Evolutionary conservation across 495 filamentous ascomycete genomes (phyloP), one percentile per base, ranked within the genome.

Genomic region (Chlorociboria aeruginascens): DNA sequence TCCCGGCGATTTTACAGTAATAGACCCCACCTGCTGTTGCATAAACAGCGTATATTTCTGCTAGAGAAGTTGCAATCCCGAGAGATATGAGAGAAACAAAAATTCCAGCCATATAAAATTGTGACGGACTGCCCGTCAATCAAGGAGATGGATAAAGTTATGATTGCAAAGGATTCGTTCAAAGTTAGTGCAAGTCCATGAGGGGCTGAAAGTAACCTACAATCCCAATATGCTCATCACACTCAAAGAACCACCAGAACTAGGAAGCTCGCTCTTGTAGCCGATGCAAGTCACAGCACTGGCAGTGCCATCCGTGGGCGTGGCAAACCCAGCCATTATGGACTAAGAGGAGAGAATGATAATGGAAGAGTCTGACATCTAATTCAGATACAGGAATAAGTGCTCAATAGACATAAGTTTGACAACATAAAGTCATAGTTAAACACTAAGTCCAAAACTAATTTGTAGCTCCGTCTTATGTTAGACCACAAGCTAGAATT

Each of bases 151-250:
- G 74, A 77, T 48, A 84, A 66, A 20, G 81, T 84, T 31, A 81
- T 82, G 48, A 66, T 67, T 29, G 63, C 59, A 35, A 66, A 62
- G 25, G 58, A 62, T 12, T 51, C 59, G 17, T 6, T 30, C 43
- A 34, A 51, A 36, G 52, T 52, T 39, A 40, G 39, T 29, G 14
- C 3, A 13, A 33, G 39, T 34, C 16, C 32, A 17, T 32, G 12
- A 39, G 20, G 12, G 32, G 11, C 39, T 20, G 12, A 36, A 36
- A 20, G 54, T 52, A 37, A 66, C 70, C 14, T 64, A 76, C 57
- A 82, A 57, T 40, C 77, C 78, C 7, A 82, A 66, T n/a, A 82
- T 70, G 60, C 76, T 79, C 54, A 80, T 61, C 78, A 82, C 81
- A 49, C 74, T 76, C 55, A 82, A 56, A 41, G 77, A 75, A 39